Conservation (phyloP, 2,329 filamentous ascomycete genomes). For the Botrytis aclada region DNA sequence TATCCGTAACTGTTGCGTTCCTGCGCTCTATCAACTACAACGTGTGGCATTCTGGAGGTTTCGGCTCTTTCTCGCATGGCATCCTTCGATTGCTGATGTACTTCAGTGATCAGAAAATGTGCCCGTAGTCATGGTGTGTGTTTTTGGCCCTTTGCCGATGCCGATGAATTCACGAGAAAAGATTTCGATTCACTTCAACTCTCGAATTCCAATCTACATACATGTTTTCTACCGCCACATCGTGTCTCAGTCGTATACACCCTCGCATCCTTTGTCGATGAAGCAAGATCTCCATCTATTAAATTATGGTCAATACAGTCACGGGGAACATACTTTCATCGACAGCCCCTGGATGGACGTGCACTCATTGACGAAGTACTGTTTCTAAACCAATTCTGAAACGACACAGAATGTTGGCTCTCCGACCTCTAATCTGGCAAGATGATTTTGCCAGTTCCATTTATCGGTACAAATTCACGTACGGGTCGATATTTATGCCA, state of each 20-base stretch:
- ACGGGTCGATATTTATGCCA: too few species aligned
- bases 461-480: background rate
- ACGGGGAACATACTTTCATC: background rate
- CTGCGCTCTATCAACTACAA: background rate
- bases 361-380: background rate
- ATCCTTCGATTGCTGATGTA: background rate
- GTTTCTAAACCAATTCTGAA: conserved; percentile 1
- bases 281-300: background rate
- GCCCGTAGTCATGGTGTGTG: background rate
- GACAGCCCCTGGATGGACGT: background rate
- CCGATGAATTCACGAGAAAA: background rate
- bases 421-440: background rate
- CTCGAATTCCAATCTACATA: background rate
- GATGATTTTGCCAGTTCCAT: background rate
- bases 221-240: background rate
- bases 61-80: background rate
- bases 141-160: background rate
- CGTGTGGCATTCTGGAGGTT: background rate
- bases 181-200: background rate
- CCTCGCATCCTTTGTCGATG: background rate
- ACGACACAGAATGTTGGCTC: background rate
- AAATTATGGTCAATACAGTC: background rate
- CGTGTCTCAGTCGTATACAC: background rate
- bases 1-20: background rate
- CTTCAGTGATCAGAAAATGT: background rate